Evolutionary conservation across 805 yeast genomes (phyloP).

Genomic region (Wickerhamiella allomyrinae): DNA sequence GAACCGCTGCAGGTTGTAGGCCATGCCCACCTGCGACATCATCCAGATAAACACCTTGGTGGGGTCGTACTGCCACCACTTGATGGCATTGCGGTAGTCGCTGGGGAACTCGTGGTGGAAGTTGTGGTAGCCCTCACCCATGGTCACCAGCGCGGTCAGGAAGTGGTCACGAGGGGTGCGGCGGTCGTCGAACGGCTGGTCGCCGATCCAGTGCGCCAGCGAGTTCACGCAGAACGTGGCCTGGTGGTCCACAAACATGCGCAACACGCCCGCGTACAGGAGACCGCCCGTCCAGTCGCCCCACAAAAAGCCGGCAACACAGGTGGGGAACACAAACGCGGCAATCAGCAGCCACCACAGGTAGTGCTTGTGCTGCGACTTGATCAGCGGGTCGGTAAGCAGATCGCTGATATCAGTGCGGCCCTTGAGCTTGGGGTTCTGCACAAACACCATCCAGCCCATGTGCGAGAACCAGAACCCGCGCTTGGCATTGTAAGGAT

Average conservation of each 20-base stretch:
- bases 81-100: constrained; percentile 66
- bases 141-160: constrained; percentile 47
- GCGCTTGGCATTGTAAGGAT: constrained; percentile 71
- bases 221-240: constrained; percentile 67
- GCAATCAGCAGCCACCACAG: constrained; percentile 35
- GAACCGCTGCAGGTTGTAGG: constrained; percentile 42
- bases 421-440: constrained; percentile 48
- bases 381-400: constrained; percentile 39
- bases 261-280: constrained; percentile 61
- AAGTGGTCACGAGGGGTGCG: constrained; percentile 63
- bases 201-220: constrained; percentile 64
- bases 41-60: constrained; percentile 59
- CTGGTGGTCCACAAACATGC: constrained; percentile 65
- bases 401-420: constrained; percentile 56
- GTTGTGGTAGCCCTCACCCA: constrained; percentile 86
- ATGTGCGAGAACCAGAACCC: constrained; percentile 74
- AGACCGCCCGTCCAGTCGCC: constrained; percentile 66
- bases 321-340: constrained; percentile 48
- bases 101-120: constrained; percentile 93
- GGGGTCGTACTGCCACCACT: constrained; percentile 72
- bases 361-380: constrained; percentile 65
- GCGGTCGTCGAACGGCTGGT: constrained; percentile 58
- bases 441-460: constrained; percentile 72
- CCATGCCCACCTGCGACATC: constrained; percentile 39
- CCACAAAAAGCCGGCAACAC: constrained; percentile 54